phyloP scores from a whole-genome alignment of 805 yeast species.

The Groenewaldozyma salmanticensis region DNA sequence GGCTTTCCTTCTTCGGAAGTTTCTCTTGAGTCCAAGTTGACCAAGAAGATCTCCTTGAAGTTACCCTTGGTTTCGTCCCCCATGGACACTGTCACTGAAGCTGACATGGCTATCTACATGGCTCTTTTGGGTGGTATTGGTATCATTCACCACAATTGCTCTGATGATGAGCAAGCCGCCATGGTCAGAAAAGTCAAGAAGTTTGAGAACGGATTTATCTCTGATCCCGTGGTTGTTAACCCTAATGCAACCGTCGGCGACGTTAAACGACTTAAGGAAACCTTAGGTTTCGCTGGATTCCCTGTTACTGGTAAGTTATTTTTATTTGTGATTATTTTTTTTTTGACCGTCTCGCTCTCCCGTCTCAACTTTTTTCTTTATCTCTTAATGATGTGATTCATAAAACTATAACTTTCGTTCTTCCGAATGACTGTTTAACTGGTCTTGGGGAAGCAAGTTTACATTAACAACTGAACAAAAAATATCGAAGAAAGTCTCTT shows the following conservation, averaged over 20 bases:
- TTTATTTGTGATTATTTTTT: slow-evolving; percentile 11
- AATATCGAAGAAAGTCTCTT: slow-evolving; percentile 1
- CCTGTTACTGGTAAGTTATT: slow-evolving; percentile 95
- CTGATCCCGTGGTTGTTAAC: slow-evolving; percentile 79
- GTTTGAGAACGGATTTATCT: slow-evolving; percentile 95
- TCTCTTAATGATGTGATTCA: slow-evolving; percentile 24
- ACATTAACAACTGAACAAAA: slow-evolving; percentile 4
- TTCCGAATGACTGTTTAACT: slow-evolving; percentile 84
- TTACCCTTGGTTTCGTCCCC: slow-evolving; percentile 97
- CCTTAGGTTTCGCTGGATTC: slow-evolving; percentile 91
- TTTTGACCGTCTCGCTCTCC: too few relatives aligned
- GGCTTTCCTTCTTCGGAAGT: slow-evolving; percentile 75
- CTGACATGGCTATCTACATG: slow-evolving; percentile 97
- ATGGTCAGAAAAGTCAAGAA: slow-evolving; percentile 97
- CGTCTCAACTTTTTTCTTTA: too few relatives aligned
- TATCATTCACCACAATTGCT: slow-evolving; percentile 94
- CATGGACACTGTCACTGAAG: slow-evolving; percentile 98
- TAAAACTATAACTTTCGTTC: slow-evolving; percentile 89
- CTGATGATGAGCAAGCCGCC: slow-evolving; percentile 95
- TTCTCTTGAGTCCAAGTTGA: slow-evolving; percentile 71
- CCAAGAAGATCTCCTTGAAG: slow-evolving; percentile 84
- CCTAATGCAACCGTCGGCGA: slow-evolving; percentile 74
- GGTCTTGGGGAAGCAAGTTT: slow-evolving; percentile 77
- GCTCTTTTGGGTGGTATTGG: slow-evolving; percentile 98
- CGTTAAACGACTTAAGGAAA: slow-evolving; percentile 57